Percentiles rank a stretch among this genome's conserved stretches.
phyloP scores from a whole-genome alignment of 176 grass and related monocot species.

The Leersia perrieri region DNA sequence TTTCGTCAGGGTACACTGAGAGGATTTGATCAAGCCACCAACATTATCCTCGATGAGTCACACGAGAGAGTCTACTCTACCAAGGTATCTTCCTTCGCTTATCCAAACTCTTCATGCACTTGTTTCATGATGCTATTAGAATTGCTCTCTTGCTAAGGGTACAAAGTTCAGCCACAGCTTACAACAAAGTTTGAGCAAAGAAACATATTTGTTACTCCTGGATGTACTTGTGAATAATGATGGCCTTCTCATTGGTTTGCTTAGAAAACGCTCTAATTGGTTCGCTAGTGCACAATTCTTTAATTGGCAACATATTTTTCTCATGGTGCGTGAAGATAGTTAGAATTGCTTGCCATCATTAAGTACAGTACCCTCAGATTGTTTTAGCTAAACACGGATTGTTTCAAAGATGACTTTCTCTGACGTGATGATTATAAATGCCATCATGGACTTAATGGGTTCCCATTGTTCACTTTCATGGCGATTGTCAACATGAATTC shows the following conservation, averaged over 20 bases:
- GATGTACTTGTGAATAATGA: background rate
- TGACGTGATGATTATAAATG: background rate
- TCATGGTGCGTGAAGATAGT: background rate
- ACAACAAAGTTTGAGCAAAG: background rate
- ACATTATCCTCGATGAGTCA: conserved; percentile 96
- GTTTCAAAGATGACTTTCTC: background rate
- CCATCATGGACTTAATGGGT: background rate
- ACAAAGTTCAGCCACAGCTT: background rate
- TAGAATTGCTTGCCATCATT: background rate
- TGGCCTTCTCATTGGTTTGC: background rate
- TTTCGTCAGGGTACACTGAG: conserved; percentile 67
- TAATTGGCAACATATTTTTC: background rate
- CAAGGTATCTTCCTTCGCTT: conserved; percentile 31
- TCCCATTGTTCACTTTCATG: background rate
- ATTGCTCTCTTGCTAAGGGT: background rate
- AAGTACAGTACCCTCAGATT: background rate
- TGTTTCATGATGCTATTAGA: background rate
- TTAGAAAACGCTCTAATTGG: background rate
- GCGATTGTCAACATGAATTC: background rate
- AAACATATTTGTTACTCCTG: background rate
- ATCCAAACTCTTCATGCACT: background rate
- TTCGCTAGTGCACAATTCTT: background rate
- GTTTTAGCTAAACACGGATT: background rate
- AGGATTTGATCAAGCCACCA: conserved; percentile 96
- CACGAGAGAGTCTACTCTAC: conserved; percentile 97